Base-by-base conservation (phyloP, 306 rosid species). In the Hylodesmum podocarpum region DNA sequence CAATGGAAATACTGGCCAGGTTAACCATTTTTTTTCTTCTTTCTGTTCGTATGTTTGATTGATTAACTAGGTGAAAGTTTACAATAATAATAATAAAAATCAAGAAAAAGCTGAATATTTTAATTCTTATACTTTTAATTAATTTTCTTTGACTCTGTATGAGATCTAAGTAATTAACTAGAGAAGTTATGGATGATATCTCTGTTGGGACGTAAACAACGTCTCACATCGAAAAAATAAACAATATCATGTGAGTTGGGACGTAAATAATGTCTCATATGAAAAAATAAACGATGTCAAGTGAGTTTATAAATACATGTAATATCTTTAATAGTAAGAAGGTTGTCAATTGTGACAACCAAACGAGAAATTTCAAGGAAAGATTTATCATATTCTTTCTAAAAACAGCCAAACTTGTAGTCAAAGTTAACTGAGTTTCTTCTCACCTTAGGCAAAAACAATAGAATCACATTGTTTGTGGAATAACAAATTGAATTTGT, bases 1-100 rank as follows among this genome's bases (percentile, higher is more conserved):
- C 79, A 95, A 95, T 84, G 99, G 97, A 16, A 87, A 91, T 80
- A 81, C 66, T 79, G 97, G 97, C 75, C 93, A 93, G 98, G 97
- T 93, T 82, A 41, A 29, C 0, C 0, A 49, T 51, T n/a, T 41
- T 33, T 0, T 53, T 8, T 57, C 71, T 71, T 36, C 27, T 1
- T n/a, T 67, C 16, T 6, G 1, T 13, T 59, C 46, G 54, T 29
- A 31, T 78, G 67, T 63, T 84, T 84, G 63, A 70, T 70, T 75
- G 19, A 34, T 70, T 75, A 29, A 1, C 54, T 47, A 73, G 39
- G 6, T 54, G 72, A 27, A 78, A 27, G 4, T 59, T 54, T 4
- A 33, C 1, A 33, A 33, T 8, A 22, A n/a, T 2, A 37, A 5
- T 0, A 40, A 49, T 6, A 50, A 11, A 29, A 27, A 44, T 6